phyloP scores from a whole-genome alignment of 257 asterid species.

The Eustoma russellianum region DNA sequence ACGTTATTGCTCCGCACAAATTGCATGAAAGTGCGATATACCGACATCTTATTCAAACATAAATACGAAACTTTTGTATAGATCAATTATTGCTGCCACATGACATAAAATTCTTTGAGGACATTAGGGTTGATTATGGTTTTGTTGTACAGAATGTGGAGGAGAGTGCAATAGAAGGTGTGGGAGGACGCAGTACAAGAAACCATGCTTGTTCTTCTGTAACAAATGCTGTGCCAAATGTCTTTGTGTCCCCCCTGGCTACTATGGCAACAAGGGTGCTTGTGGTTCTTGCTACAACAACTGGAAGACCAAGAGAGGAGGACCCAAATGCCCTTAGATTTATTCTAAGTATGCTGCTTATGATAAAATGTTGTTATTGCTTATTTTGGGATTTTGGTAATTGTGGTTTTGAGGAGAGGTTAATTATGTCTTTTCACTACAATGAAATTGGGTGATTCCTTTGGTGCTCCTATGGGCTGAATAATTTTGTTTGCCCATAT shows the following conservation, averaged over 20 bases:
- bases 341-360: slow-evolving; percentile 8
- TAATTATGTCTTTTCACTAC: neutral
- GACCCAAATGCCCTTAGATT: slow-evolving; percentile 46
- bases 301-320: slow-evolving; percentile 59
- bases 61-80: no score
- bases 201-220: slow-evolving; percentile 39
- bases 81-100: no score
- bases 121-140: neutral
- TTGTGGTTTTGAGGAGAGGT: neutral
- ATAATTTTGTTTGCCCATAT: slow-evolving; percentile 6
- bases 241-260: slow-evolving; percentile 62
- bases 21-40: no score
- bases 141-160: slow-evolving; percentile 23
- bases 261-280: slow-evolving; percentile 34
- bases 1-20: no score
- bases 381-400: neutral
- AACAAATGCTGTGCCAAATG: slow-evolving; percentile 46
- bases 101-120: no score
- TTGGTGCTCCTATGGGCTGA: slow-evolving; percentile 8
- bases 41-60: no score
- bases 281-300: slow-evolving; percentile 35
- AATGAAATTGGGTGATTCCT: neutral
- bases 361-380: slow-evolving; percentile 6
- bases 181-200: slow-evolving; percentile 24
- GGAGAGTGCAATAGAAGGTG: slow-evolving; percentile 35